A percentile compares a stretch with the other conserved stretches of the same genome.
phyloP scores from a whole-genome alignment of 1,139 yeast species.

The Yamadazyma mexicana region DNA sequence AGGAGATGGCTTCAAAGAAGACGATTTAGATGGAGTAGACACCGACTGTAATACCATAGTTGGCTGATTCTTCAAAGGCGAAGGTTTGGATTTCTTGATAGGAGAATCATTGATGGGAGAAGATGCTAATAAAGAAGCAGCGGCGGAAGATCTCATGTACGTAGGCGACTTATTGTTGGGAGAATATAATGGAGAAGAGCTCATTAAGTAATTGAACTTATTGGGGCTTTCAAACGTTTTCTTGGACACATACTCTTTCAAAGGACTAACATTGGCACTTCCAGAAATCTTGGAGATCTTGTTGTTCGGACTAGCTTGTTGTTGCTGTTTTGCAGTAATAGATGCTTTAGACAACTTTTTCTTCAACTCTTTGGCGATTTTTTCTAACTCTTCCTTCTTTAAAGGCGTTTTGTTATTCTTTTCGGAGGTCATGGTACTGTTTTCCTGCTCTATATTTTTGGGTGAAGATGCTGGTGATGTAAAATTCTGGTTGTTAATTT shows the following conservation, averaged over 20 bases:
- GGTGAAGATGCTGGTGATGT: conserved; percentile 5
- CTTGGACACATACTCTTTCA: conserved; percentile 29
- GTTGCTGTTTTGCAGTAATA: conserved; percentile 46
- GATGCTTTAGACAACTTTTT: conserved; percentile 46
- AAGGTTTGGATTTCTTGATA: conserved; percentile 26
- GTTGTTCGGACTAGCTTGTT: conserved; percentile 25
- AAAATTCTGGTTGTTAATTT: conserved; percentile 1
- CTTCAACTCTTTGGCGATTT: conserved; percentile 47
- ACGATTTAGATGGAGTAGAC: conserved; percentile 10
- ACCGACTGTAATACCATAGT: conserved; percentile 43
- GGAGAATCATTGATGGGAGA: conserved; percentile 33
- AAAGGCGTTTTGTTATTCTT: conserved; percentile 20
- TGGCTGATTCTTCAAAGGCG: conserved; percentile 29
- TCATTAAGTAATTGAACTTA: conserved; percentile 21
- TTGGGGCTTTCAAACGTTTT: conserved; percentile 19
- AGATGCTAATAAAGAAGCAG: conserved; percentile 33
- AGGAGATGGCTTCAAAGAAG: conserved; percentile 38
- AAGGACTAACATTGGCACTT: conserved; percentile 22
- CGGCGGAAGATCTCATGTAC: conserved; percentile 40
- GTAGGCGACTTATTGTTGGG: conserved; percentile 46
- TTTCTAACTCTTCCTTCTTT: conserved; percentile 47
- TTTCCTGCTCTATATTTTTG: neutral
- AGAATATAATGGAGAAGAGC: conserved; percentile 39
- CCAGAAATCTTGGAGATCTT: conserved; percentile 13
- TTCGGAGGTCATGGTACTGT: conserved; percentile 1